Percentiles rank a stretch among this genome's conserved stretches.
phyloP scores from a whole-genome alignment of 768 basidiomycete species.

The Chalciporus sphaerocephalus region DNA sequence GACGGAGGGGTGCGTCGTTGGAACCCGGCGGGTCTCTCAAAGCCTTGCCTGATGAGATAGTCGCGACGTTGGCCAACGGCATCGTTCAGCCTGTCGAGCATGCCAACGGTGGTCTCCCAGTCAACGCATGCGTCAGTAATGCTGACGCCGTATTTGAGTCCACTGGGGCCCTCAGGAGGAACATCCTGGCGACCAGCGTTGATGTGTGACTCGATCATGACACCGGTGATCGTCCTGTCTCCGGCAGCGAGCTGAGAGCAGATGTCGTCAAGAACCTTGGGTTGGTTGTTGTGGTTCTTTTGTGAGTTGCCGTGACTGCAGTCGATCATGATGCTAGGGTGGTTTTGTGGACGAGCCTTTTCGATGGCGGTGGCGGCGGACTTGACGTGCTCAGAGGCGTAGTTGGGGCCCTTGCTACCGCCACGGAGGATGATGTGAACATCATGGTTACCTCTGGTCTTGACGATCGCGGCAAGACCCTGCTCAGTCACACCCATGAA shows the following conservation, averaged over 20 bases:
- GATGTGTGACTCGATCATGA: conserved; percentile 97
- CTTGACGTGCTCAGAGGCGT: conserved; percentile 63
- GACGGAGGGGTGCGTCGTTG: conserved; percentile 14
- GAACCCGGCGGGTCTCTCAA: conserved; percentile 28
- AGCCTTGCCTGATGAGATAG: conserved; percentile 22
- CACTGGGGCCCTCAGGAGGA: conserved; percentile 61
- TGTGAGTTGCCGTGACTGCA: conserved; percentile 92
- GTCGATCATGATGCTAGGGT: conserved; percentile 83
- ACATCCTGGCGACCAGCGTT: conserved; percentile 89
- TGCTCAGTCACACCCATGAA: conserved; percentile 93
- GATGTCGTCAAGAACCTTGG: conserved; percentile 69
- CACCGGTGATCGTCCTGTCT: conserved; percentile 73
- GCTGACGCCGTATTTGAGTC: conserved; percentile 74
- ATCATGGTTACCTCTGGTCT: conserved; percentile 78
- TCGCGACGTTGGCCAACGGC: conserved; percentile 28
- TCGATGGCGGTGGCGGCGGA: conserved; percentile 57
- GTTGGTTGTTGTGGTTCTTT: conserved; percentile 92
- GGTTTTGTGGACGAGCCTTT: conserved; percentile 51
- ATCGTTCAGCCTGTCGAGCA: conserved; percentile 70
- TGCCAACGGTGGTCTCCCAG: conserved; percentile 72
- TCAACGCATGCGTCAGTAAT: conserved; percentile 93
- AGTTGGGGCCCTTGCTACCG: conserved; percentile 90
- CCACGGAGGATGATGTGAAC: conserved; percentile 97
- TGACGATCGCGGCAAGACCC: conserved; percentile 92
- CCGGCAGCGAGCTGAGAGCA: conserved; percentile 72